Percentiles rank a stretch among this genome's conserved stretches.
phyloP scores from a whole-genome alignment of 768 basidiomycete genomes.

The Hygrocybe coccinea region DNA sequence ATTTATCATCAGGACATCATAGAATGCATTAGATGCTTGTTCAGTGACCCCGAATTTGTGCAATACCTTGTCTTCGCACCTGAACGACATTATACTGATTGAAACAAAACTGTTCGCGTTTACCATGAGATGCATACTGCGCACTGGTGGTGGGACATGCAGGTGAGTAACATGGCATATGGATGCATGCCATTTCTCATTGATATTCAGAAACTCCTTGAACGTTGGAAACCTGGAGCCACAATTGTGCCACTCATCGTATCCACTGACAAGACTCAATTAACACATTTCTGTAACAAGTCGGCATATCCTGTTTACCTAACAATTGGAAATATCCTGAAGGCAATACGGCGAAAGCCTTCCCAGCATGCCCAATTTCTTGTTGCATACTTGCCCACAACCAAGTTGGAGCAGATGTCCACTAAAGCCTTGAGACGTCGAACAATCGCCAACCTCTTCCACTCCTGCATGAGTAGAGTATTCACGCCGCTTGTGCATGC shows the following conservation, averaged over 20 bases:
- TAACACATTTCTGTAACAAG: conserved; percentile 38
- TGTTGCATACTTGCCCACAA: conserved; percentile 38
- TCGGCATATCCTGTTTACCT: conserved; percentile 44
- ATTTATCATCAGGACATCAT: conserved; percentile 19
- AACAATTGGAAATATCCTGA: conserved; percentile 44
- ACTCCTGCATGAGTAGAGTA: conserved; percentile 31
- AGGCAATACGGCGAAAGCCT: conserved; percentile 36
- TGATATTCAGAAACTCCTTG: conserved; percentile 19
- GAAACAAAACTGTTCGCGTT: conserved; percentile 19
- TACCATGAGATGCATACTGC: conserved; percentile 45
- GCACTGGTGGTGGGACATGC: conserved; percentile 49
- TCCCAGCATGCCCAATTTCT: conserved; percentile 31
- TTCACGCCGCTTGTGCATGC: conserved; percentile 25
- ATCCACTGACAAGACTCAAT: conserved; percentile 42
- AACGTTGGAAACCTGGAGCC: conserved; percentile 20
- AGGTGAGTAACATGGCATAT: conserved; percentile 28
- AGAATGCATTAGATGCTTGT: conserved; percentile 18
- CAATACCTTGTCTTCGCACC: conserved; percentile 7
- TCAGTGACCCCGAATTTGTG: conserved; percentile 23
- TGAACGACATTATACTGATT: conserved; percentile 7
- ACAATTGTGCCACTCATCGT: conserved; percentile 42
- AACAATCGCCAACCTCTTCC: conserved; percentile 30
- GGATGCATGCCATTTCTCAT: neutral
- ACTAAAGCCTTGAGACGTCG: conserved; percentile 21
- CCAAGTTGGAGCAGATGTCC: conserved; percentile 27